Base-by-base conservation (phyloP, 1,284 basidiomycete genomes). In the Trichosporon ovoides region DNA sequence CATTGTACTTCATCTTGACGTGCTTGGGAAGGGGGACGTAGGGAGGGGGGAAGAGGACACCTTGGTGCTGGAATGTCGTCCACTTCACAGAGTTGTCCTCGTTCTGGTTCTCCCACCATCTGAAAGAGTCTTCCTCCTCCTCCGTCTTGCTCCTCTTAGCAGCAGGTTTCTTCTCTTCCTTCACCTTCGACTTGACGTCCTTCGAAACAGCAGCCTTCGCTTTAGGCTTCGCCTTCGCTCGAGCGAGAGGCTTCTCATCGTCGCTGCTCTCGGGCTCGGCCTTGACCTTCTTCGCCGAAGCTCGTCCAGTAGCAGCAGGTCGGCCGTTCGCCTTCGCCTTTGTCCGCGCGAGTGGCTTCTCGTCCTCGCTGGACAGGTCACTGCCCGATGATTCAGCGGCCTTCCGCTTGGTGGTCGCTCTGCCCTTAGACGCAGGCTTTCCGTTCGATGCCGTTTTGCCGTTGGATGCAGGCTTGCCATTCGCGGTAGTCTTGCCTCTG, bases 1-100 rank as follows among this genome's bases (percentile, higher is more conserved):
- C 95, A 65, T 95, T 85, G 77, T 98, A 99, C 73, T 88, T 90
- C 89, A 99, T 91, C 82, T 90, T 96, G 75, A 98, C 85, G 69
- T 86, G 71, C 28, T 82, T 79, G 2, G 96, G 94, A 49, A 98
- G 80, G 11, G 89, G 85, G 64, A 91, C 85, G 73, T 99, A 98
- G 0, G 91, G 86, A 51, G 93, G 92, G 60, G 96, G 95, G 79
- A 99, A 99, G 64, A 94, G 83, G 35, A 98, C 94, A 52, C 94
- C 96, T 66, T 85, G 87, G 78, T 99, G 96, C 71, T 92, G 86
- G 50, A 98, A 83, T 11, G 89, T 94, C 56, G 84, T 84, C 96
- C 96, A 98, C 77, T 98, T 94, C 64, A 84, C 81, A 24, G 85
- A 81, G 58, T 84, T 85, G 20, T 79, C 80, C 67, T 68, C 65